Base-by-base conservation (phyloP, 805 yeast genomes). In the Cephaloascus fragrans region DNA sequence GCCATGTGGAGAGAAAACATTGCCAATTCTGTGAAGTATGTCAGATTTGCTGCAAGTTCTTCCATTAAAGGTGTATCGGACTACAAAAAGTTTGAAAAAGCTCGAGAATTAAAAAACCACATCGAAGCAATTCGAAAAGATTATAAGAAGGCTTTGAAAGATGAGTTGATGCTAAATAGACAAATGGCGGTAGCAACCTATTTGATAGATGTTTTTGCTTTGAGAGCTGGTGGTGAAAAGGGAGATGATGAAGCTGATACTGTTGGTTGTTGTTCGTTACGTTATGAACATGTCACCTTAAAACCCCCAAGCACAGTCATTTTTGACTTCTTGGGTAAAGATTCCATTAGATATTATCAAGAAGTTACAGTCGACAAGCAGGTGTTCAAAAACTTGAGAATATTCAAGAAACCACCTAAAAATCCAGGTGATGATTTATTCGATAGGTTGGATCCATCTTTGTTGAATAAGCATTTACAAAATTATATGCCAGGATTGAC, bases 191-290 rank as follows among this genome's bases (percentile, higher is more conserved):
- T 93, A 1, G 96, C 96, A 3, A 86, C 90, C 36, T 90, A 90
- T 59, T 70, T 90, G 36, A 89, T 90, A 53, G 97, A 90, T 64
- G 78, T 82, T 3, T 80, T 90, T 52, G 97, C 97, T 0, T 71
- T 90, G 47, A 84, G 97, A 81, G 97, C 97, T 1, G 97, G 97
- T 56, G 96, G 97, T 50, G 97, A 90, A 59, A 90, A 90, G 57
- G 83, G 90, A 9, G 97, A 90, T 3, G 97, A 90, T 48, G 97
- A 89, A 56, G 97, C 97, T 2, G 97, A 90, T 56, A 90, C 97
- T 1, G 97, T 90, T 35, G 97, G 97, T 35, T 90, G 97, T 61
- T 90, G 97, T 62, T 89, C 97, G 1, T 71, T 90, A 47, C 68
- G 97, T 51, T 89, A 66, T 53, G 97, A 89, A 56, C 97, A 89